A percentile compares a stretch with the other conserved stretches of the same genome.
phyloP scores from a whole-genome alignment of 495 filamentous ascomycete genomes.

The Patellaria atrata region DNA sequence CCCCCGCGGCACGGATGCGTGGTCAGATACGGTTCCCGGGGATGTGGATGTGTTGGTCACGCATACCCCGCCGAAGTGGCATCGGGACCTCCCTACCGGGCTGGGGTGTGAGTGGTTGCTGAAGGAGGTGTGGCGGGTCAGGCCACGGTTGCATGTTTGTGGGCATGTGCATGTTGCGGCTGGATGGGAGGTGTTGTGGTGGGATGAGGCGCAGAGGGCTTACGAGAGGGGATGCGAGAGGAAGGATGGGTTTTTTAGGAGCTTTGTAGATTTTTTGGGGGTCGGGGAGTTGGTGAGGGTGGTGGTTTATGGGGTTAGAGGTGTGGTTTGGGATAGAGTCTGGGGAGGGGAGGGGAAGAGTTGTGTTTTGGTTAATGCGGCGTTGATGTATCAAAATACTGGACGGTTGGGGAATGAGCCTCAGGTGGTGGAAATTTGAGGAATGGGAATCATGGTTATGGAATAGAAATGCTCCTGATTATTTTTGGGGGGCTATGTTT shows the following conservation, averaged over 20 bases:
- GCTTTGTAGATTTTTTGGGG: slow-evolving; percentile 35
- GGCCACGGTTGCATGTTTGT: slow-evolving; percentile 71
- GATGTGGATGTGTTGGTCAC: slow-evolving; percentile 77
- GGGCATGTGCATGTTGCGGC: slow-evolving; percentile 68
- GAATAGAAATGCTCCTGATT: too few species aligned
- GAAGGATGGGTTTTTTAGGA: slow-evolving; percentile 31
- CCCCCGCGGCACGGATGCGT: slow-evolving; percentile 42
- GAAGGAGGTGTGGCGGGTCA: slow-evolving; percentile 62
- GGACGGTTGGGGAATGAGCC: slow-evolving; percentile 49
- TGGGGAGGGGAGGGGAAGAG: slow-evolving; percentile 49
- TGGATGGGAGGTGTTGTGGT: slow-evolving; percentile 53
- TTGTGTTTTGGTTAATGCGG: slow-evolving; percentile 61
- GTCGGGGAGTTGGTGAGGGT: slow-evolving; percentile 53
- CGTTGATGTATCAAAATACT: slow-evolving; percentile 53
- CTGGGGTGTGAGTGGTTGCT: slow-evolving; percentile 66
- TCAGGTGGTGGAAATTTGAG: too few species aligned
- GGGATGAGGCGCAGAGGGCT: slow-evolving; percentile 57
- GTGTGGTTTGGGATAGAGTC: slow-evolving; percentile 53
- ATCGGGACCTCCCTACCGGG: slow-evolving; percentile 48
- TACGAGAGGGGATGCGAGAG: slow-evolving; percentile 53
- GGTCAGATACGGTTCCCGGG: slow-evolving; percentile 51
- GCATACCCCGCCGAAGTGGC: slow-evolving; percentile 60
- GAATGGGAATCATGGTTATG: too few species aligned
- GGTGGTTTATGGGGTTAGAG: slow-evolving; percentile 44
- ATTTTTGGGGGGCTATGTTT: too few species aligned